Evolutionary conservation across 176 grass and related monocot genomes (phyloP).

Genomic region (Musa schizocarpa): DNA sequence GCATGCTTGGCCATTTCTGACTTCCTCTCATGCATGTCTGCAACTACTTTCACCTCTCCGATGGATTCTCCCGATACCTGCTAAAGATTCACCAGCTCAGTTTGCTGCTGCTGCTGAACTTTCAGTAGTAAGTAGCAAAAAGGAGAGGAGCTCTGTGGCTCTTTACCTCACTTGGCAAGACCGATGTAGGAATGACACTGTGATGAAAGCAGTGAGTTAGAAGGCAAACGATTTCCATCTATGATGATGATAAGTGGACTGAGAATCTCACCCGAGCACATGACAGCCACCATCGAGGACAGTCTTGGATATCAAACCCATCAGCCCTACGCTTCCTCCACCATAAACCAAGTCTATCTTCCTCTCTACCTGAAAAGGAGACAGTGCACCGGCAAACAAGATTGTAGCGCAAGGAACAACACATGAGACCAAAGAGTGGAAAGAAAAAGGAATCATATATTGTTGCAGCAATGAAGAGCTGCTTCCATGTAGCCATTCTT

Average conservation of each 20-base stretch:
- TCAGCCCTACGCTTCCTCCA: constrained; percentile 79
- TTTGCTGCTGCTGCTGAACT: too few relatives aligned
- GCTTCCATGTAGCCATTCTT: too few relatives aligned
- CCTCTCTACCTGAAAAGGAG: constrained; percentile 47
- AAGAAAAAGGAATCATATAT: too few relatives aligned
- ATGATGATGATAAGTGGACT: too few relatives aligned
- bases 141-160: background rate
- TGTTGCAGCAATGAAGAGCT: too few relatives aligned
- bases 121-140: background rate
- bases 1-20: constrained; percentile 67
- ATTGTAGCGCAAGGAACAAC: background rate
- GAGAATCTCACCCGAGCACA: constrained; percentile 59
- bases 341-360: constrained; percentile 80
- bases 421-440: too few relatives aligned
- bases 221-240: too few relatives aligned
- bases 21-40: constrained; percentile 81
- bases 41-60: constrained; percentile 59
- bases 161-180: constrained; percentile 63
- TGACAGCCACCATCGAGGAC: constrained; percentile 69
- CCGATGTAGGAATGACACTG: constrained; percentile 79
- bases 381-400: too few relatives aligned
- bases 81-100: background rate
- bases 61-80: constrained; percentile 60
- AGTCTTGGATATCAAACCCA: constrained; percentile 72
- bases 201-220: too few relatives aligned